Conservation (phyloP, 164 flowering plant genomes). For the Amborella trichopoda region DNA sequence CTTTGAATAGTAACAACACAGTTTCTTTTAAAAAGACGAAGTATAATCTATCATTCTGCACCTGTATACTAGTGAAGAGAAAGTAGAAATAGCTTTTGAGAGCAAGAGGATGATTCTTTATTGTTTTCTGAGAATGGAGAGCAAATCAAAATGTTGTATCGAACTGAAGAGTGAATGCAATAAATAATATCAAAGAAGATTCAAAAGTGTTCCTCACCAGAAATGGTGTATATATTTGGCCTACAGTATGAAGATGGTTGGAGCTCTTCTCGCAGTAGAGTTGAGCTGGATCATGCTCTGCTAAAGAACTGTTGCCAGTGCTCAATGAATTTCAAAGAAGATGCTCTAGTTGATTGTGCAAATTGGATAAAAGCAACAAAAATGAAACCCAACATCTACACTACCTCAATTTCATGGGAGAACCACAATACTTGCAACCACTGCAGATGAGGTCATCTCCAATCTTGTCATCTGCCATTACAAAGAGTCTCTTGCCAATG, state of each 20-base stretch:
- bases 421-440: slow-evolving; percentile 65
- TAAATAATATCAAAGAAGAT: too few species aligned
- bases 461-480: slow-evolving; percentile 14
- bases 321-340: background rate
- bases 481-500: slow-evolving; percentile 38
- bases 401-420: slow-evolving; percentile 27
- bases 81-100: too few species aligned
- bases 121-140: too few species aligned
- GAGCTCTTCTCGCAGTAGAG: slow-evolving; percentile 40
- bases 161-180: too few species aligned
- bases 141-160: too few species aligned
- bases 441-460: slow-evolving; percentile 58
- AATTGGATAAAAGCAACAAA: background rate
- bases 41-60: too few species aligned
- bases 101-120: too few species aligned
- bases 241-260: slow-evolving; percentile 29
- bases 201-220: slow-evolving; percentile 32
- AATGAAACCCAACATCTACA: slow-evolving; percentile 15
- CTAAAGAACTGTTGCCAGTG: slow-evolving; percentile 17
- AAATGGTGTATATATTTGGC: slow-evolving; percentile 56
- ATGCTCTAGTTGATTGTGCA: background rate
- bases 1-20: too few species aligned
- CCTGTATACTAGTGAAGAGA: too few species aligned
- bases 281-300: slow-evolving; percentile 15
- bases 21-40: too few species aligned